Conservation (phyloP, 805 yeast genomes). For the Torulaspora delbrueckii region DNA sequence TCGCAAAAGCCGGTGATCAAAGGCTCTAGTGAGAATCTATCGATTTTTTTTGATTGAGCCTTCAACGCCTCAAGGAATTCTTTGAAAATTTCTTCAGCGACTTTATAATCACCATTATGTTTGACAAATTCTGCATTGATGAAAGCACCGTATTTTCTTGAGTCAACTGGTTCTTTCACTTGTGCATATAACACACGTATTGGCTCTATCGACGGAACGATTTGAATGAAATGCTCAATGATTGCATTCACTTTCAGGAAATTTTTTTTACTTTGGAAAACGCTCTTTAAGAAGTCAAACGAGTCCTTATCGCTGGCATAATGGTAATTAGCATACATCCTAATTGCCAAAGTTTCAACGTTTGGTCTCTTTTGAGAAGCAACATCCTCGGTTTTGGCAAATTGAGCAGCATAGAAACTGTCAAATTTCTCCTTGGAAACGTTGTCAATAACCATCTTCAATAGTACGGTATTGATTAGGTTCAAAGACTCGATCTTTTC, state of each 20-base stretch:
- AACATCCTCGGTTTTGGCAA: conserved; percentile 4
- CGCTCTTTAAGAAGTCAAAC: conserved; percentile 23
- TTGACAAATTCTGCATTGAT: conserved; percentile 27
- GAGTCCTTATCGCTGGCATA: conserved; percentile 10
- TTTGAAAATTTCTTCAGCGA: conserved; percentile 26
- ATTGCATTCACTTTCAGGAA: conserved; percentile 14
- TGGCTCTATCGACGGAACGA: conserved; percentile 22
- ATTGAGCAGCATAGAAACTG: conserved; percentile 16
- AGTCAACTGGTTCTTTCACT: conserved; percentile 18
- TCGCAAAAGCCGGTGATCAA: conserved; percentile 22
- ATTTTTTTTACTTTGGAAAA: conserved; percentile 17
- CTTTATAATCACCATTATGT: conserved; percentile 17
- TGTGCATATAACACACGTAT: conserved; percentile 20
- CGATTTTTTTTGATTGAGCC: conserved; percentile 7
- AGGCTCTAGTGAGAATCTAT: conserved; percentile 16
- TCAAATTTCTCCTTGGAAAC: conserved; percentile 14
- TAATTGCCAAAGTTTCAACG: conserved; percentile 21
- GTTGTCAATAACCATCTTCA: conserved; percentile 15
- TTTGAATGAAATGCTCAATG: conserved; percentile 19
- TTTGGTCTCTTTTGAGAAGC: conserved; percentile 14
- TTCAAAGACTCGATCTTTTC: conserved; percentile 16
- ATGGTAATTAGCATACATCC: conserved; percentile 23
- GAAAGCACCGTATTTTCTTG: conserved; percentile 22
- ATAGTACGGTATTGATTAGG: conserved; percentile 24
- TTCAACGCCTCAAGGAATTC: conserved; percentile 15